Evolutionary conservation across 2,329 filamentous ascomycete genomes (phyloP).

Genomic region (Sclerotinia minor): DNA sequence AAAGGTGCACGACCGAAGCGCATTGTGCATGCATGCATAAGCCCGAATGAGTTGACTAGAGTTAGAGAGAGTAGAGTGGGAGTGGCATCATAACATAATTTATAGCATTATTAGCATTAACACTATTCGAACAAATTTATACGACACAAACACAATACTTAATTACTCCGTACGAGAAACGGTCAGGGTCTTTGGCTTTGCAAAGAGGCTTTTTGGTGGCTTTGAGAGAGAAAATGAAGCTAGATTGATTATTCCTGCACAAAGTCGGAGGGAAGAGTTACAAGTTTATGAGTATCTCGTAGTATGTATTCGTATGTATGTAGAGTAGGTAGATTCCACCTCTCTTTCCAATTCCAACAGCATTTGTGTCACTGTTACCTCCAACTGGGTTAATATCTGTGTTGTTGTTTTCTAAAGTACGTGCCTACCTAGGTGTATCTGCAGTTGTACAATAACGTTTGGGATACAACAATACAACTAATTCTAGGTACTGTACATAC

Average conservation of each 20-base stretch:
- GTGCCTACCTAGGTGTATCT: not conserved
- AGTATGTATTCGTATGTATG: too few species aligned
- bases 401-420: not conserved
- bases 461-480: not conserved
- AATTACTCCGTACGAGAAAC: not conserved
- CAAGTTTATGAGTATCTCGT: not conserved
- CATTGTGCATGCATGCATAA: slow-evolving; percentile 37
- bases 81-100: slow-evolving; percentile 19
- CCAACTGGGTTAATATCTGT: not conserved
- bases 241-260: not conserved
- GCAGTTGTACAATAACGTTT: slow-evolving; percentile 5
- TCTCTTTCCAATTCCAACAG: not conserved
- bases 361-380: slow-evolving; percentile 16
- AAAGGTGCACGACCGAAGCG: slow-evolving; percentile 6
- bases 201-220: not conserved
- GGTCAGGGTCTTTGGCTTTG: slow-evolving; percentile 1
- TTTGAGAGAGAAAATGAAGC: not conserved
- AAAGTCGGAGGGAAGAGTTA: not conserved
- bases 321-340: too few species aligned
- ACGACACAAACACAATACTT: slow-evolving; percentile 6
- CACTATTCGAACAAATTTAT: slow-evolving; percentile 14
- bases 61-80: not conserved
- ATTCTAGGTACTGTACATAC: not conserved
- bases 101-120: slow-evolving; percentile 20
- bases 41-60: slow-evolving; percentile 28